phyloP scores from a whole-genome alignment of 306 rosid genomes.

The Fragaria iinumae region DNA sequence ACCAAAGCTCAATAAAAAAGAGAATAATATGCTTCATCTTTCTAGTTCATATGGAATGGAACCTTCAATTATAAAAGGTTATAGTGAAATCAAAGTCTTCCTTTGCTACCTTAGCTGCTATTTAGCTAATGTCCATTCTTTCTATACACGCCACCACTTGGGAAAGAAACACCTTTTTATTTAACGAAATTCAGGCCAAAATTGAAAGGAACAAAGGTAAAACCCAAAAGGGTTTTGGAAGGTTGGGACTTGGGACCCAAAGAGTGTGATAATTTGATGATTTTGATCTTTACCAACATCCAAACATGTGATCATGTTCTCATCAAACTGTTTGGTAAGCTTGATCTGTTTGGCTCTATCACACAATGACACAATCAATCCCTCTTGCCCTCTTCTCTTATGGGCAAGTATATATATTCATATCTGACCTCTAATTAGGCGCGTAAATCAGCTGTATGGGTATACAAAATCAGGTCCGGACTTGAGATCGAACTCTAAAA shows the following conservation, averaged over 20 bases:
- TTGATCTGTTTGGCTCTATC: not conserved
- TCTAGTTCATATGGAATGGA: conserved; percentile 1
- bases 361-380: not conserved
- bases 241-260: not conserved
- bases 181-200: not conserved
- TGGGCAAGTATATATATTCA: not conserved
- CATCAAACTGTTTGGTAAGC: not conserved
- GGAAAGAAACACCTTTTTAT: not conserved
- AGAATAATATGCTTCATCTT: conserved; percentile 8
- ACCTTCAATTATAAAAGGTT: conserved; percentile 10
- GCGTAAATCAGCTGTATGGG: not conserved
- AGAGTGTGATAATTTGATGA: not conserved
- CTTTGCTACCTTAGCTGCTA: conserved; percentile 3
- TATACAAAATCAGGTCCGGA: too few species aligned
- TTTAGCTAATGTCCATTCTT: not conserved
- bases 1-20: not conserved
- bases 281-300: not conserved
- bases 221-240: not conserved
- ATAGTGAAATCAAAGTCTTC: not conserved
- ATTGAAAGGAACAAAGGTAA: not conserved
- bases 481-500: too few species aligned
- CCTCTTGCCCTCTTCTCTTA: not conserved
- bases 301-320: conserved; percentile 8
- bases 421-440: not conserved
- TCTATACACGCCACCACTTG: not conserved